Evolutionary conservation across 306 rosid species (phyloP).

Genomic region (Luffa acutangula): DNA sequence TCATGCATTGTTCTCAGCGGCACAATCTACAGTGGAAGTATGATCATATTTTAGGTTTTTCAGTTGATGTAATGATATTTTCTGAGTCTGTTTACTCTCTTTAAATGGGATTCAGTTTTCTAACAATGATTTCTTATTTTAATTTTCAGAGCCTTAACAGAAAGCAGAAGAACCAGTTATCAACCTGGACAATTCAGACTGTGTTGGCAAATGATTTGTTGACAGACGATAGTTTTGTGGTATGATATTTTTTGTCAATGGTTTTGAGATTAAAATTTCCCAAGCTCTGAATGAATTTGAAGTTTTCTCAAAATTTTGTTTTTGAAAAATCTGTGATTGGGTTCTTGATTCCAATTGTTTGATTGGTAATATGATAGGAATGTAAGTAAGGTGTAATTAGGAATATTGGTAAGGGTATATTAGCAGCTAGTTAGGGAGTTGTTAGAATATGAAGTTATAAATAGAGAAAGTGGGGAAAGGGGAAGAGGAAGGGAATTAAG

Average conservation of each 20-base stretch:
- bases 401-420: too few relatives aligned
- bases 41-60: background rate
- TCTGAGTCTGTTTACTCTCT: background rate
- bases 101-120: background rate
- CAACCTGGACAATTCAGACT: conserved; percentile 47
- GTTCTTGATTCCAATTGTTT: background rate
- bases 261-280: background rate
- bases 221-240: conserved; percentile 95
- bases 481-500: too few relatives aligned
- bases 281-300: background rate
- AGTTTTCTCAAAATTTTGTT: background rate
- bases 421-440: too few relatives aligned
- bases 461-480: too few relatives aligned
- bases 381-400: too few relatives aligned
- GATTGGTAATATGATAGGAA: background rate
- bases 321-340: background rate
- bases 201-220: conserved; percentile 72
- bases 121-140: background rate
- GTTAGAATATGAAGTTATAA: too few relatives aligned
- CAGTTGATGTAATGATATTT: background rate
- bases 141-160: conserved; percentile 46
- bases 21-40: conserved; percentile 56
- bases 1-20: conserved; percentile 59
- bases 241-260: conserved; percentile 19
- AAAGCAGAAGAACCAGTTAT: conserved; percentile 71